A percentile compares a stretch with the other conserved stretches of the same genome.
Evolutionary conservation across 768 basidiomycete genomes (phyloP).

Genomic region (Mycena alexandri): DNA sequence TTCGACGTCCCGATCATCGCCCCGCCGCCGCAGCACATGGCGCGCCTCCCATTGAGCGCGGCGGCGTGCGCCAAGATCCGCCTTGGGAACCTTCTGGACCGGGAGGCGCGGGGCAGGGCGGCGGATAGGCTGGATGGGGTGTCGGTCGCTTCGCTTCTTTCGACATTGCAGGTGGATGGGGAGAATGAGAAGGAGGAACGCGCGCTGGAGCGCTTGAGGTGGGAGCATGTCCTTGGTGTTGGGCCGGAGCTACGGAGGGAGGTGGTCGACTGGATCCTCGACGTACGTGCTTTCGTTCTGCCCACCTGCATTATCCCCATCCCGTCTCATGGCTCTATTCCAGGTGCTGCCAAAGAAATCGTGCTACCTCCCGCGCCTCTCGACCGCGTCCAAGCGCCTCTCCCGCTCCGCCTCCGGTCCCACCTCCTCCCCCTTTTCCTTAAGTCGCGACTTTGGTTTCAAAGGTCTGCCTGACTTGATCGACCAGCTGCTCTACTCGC

Average conservation of each 20-base stretch:
- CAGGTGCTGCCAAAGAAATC: conserved; percentile 41
- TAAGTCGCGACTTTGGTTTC: conserved; percentile 33
- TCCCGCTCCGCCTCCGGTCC: conserved; percentile 28
- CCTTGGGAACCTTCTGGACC: conserved; percentile 53
- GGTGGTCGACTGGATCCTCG: conserved; percentile 60
- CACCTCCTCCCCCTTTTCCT: conserved; percentile 6
- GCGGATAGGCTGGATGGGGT: conserved; percentile 49
- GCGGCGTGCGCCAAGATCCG: conserved; percentile 61
- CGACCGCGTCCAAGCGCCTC: conserved; percentile 4
- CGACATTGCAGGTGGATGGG: conserved; percentile 25
- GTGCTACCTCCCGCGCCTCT: conserved; percentile 23
- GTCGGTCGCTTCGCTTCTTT: conserved; percentile 26
- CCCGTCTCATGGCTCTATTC: conserved; percentile 1
- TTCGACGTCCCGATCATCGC: conserved; percentile 64
- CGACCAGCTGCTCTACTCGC: conserved; percentile 67
- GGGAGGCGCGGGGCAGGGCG: conserved; percentile 54
- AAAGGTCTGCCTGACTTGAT: conserved; percentile 50
- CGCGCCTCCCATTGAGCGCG: conserved; percentile 47
- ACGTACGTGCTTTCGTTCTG: conserved; percentile 45
- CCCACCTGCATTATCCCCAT: too few relatives aligned
- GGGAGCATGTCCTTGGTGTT: conserved; percentile 49
- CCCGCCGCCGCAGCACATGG: conserved; percentile 56
- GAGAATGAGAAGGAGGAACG: conserved; percentile 21
- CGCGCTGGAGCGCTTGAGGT: conserved; percentile 14
- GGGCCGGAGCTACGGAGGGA: conserved; percentile 48